phyloP scores from a whole-genome alignment of 345 rosid species.

The Combretum micranthum region DNA sequence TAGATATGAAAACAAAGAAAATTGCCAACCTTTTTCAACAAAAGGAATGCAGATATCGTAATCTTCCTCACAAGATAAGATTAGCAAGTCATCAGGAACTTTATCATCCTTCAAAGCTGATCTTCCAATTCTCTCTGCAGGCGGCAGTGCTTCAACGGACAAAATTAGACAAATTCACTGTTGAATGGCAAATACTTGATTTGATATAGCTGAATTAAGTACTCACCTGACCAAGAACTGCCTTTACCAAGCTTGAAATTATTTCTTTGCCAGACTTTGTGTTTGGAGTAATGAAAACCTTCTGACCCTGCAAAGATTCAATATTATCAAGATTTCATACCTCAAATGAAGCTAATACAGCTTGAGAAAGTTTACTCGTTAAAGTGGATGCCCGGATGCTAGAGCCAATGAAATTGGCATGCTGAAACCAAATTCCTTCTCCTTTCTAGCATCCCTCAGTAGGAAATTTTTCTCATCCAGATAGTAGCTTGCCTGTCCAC shows the following conservation, averaged over 20 bases:
- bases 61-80: conserved; percentile 85
- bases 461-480: conserved; percentile 61
- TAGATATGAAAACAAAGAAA: neutral
- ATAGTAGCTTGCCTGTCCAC: conserved; percentile 53
- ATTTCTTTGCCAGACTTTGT: conserved; percentile 62
- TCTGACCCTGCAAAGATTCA: conserved; percentile 30
- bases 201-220: neutral
- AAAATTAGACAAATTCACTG: conserved; percentile 2
- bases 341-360: too few relatives aligned
- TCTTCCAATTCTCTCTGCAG: conserved; percentile 69
- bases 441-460: conserved; percentile 63
- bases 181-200: too few relatives aligned
- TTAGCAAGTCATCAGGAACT: conserved; percentile 47
- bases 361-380: conserved; percentile 31
- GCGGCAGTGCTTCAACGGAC: conserved; percentile 27
- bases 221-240: conserved; percentile 66
- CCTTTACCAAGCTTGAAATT: conserved; percentile 52
- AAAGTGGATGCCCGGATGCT: conserved; percentile 53
- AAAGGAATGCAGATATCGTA: conserved; percentile 45
- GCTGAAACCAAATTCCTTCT: conserved; percentile 72
- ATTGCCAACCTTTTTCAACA: conserved; percentile 62
- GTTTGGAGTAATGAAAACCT: conserved; percentile 62
- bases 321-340: neutral
- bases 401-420: conserved; percentile 64
- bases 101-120: conserved; percentile 52